These are phyloP conservation scores for Nepenthes alata DNA, from an alignment of 179 eudicot species.

Conservation along the genomic window DNA sequence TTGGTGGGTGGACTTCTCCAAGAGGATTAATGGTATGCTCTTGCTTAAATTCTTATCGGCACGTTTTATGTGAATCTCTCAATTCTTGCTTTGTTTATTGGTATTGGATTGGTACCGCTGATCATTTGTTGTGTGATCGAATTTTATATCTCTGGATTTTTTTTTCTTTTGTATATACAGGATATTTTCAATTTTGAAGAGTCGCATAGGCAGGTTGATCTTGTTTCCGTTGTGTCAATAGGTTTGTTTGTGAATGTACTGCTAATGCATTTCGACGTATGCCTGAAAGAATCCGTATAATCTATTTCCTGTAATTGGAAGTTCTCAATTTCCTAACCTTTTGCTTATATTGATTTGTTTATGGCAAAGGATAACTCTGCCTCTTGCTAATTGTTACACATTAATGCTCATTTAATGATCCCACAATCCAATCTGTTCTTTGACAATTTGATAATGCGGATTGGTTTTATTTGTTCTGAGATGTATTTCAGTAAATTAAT, in stretches of 20 bases:
- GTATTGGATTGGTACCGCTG: constrained; percentile 2
- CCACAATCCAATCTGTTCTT: no score
- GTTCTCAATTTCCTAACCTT: no score
- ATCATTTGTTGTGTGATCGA: constrained; percentile 6
- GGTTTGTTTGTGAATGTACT: constrained; percentile 16
- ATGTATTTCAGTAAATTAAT: no score
- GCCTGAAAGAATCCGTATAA: constrained; percentile 16
- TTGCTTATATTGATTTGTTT: no score
- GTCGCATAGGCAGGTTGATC: constrained; percentile 14
- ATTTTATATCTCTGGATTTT: background rate
- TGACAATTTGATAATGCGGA: constrained; percentile 1
- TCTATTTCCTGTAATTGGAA: constrained; percentile 7
- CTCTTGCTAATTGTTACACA: no score
- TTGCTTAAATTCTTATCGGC: constrained; percentile 1
- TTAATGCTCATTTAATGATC: no score
- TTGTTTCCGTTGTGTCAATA: constrained; percentile 10
- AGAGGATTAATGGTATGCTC: constrained; percentile 49
- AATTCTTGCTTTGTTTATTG: background rate
- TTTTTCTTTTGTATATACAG: constrained; percentile 16
- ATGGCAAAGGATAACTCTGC: no score
- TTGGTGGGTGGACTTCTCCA: constrained; percentile 58
- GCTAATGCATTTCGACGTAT: constrained; percentile 12
- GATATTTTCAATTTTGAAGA: constrained; percentile 12
- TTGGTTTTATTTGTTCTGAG: background rate
- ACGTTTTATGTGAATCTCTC: background rate